Evolutionary conservation across 441 rosid species (phyloP).

Genomic region (Rhodomyrtus psidioides): DNA sequence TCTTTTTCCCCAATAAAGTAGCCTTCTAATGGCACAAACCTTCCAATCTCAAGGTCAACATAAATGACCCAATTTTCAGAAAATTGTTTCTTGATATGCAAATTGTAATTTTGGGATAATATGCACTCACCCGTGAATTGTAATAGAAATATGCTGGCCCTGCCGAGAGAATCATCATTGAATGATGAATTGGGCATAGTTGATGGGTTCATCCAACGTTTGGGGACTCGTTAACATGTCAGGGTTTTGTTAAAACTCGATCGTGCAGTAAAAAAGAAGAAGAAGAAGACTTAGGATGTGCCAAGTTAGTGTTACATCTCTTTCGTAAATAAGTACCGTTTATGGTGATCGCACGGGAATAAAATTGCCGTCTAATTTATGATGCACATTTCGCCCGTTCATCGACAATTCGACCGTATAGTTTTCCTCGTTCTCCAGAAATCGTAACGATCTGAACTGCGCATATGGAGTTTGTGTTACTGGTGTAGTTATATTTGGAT

Average conservation of each 20-base stretch:
- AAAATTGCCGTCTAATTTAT: background rate
- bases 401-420: fast-evolving
- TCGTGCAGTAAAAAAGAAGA: background rate
- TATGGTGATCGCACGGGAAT: too few relatives aligned
- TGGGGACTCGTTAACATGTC: background rate
- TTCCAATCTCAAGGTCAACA: too few relatives aligned
- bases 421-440: fast-evolving
- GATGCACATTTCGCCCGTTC: background rate
- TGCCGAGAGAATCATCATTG: background rate
- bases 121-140: background rate
- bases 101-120: background rate
- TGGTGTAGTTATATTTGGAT: too few relatives aligned
- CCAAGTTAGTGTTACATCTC: fast-evolving
- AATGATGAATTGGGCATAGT: background rate
- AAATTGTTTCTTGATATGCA: background rate
- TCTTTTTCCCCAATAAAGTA: background rate
- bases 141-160: background rate
- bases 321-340: background rate
- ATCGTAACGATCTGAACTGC: too few relatives aligned
- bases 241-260: fast-evolving
- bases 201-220: background rate
- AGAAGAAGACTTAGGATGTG: background rate
- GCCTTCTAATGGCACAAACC: background rate
- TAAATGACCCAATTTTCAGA: too few relatives aligned
- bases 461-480: too few relatives aligned